These are phyloP conservation scores for Sutorius australiensis DNA, from an alignment of 768 basidiomycete species.

Conservation along the genomic window DNA sequence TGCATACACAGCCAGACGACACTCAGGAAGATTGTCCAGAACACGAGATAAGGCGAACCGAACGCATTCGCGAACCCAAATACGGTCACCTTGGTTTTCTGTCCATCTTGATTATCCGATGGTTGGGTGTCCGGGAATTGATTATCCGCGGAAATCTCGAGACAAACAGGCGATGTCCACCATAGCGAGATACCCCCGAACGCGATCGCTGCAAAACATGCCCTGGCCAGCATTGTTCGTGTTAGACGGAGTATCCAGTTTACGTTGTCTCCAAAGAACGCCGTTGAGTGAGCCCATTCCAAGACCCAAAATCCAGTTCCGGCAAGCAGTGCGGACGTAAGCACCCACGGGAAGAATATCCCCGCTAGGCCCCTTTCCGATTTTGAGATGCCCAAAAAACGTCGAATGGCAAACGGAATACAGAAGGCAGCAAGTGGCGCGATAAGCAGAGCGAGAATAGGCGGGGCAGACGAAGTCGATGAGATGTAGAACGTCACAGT, in stretches of 20 bases:
- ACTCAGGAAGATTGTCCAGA: constrained; percentile 66
- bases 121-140: constrained; percentile 7
- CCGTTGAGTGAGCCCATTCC: constrained; percentile 71
- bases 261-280: constrained; percentile 40
- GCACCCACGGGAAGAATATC: constrained; percentile 54
- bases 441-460: constrained; percentile 53
- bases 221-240: constrained; percentile 62
- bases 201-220: constrained; percentile 47
- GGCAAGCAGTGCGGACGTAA: constrained; percentile 55
- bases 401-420: constrained; percentile 53
- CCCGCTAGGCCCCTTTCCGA: constrained; percentile 73
- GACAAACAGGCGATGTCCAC: constrained; percentile 70
- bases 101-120: constrained; percentile 21
- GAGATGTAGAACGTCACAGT: constrained; percentile 86
- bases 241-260: constrained; percentile 42
- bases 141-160: constrained; percentile 49
- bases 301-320: constrained; percentile 73
- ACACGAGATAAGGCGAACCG: constrained; percentile 82
- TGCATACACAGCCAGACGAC: constrained; percentile 57
- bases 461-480: constrained; percentile 62
- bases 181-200: constrained; percentile 61
- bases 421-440: constrained; percentile 52
- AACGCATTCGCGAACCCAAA: constrained; percentile 88
- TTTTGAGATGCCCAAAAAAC: constrained; percentile 60
- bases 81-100: constrained; percentile 49